These are phyloP conservation scores for Aspergillus eucalypticola DNA, from an alignment of 2,329 filamentous ascomycete genomes.

Conservation along the genomic window DNA sequence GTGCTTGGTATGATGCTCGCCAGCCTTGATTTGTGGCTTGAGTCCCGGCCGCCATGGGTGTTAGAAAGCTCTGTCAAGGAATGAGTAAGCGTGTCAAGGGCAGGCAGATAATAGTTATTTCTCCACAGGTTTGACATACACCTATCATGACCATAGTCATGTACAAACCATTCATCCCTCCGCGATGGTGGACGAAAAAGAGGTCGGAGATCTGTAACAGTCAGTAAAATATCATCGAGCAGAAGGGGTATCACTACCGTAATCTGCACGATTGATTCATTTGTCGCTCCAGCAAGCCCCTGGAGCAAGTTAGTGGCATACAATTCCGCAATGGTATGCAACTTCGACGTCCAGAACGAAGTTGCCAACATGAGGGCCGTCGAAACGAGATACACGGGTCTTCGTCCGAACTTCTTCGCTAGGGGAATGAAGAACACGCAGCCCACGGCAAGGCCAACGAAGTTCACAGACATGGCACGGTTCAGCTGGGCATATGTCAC, in stretches of 20 bases:
- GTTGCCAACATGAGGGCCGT: conserved; percentile 40
- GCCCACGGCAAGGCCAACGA: conserved; percentile 46
- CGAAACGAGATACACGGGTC: conserved; percentile 50
- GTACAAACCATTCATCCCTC: conserved; percentile 54
- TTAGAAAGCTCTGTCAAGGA: conserved; percentile 29
- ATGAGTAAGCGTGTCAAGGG: not conserved
- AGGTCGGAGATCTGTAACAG: conserved; percentile 45
- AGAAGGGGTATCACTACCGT: conserved; percentile 34
- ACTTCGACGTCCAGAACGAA: conserved; percentile 46
- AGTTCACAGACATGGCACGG: conserved; percentile 49
- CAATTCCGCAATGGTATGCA: conserved; percentile 45
- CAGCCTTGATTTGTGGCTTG: conserved; percentile 37
- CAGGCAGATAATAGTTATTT: not conserved
- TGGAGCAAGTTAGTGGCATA: conserved; percentile 47
- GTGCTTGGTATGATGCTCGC: conserved; percentile 39
- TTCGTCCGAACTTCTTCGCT: conserved; percentile 42
- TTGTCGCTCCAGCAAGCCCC: conserved; percentile 42
- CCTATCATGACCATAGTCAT: conserved; percentile 44
- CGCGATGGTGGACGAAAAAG: conserved; percentile 55
- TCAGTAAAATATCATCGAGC: not conserved
- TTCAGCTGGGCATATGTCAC: conserved; percentile 47
- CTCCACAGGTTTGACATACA: conserved; percentile 33
- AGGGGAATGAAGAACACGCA: conserved; percentile 51
- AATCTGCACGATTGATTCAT: conserved; percentile 45
- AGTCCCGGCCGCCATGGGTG: conserved; percentile 36